These are phyloP conservation scores for Psilocybe cyanescens DNA, from an alignment of 768 basidiomycete species.

Conservation along the genomic window DNA sequence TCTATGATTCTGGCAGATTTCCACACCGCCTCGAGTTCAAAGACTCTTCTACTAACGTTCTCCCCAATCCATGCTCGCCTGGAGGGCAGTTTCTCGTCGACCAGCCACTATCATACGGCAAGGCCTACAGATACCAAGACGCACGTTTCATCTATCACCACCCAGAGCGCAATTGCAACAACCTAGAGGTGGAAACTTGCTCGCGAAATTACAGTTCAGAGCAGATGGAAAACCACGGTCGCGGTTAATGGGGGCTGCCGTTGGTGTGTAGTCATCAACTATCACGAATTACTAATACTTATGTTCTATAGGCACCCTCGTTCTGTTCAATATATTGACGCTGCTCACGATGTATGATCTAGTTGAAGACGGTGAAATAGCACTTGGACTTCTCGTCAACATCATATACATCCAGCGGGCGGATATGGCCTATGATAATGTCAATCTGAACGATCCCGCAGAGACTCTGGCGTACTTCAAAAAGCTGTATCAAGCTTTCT, in stretches of 20 bases:
- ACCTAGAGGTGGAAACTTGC: constrained; percentile 26
- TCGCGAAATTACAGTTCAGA: constrained; percentile 34
- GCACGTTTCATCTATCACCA: constrained; percentile 15
- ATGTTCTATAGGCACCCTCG: constrained; percentile 18
- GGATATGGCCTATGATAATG: constrained; percentile 28
- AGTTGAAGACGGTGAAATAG: constrained; percentile 31
- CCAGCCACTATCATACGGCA: constrained; percentile 24
- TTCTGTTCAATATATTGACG: constrained; percentile 21
- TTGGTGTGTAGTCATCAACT: constrained; percentile 26
- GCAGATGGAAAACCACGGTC: constrained; percentile 40
- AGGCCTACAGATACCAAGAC: constrained; percentile 17
- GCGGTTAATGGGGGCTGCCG: constrained; percentile 32
- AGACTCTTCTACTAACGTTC: constrained; percentile 5
- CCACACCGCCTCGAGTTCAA: too few species aligned
- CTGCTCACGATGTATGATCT: constrained; percentile 24
- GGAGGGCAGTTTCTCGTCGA: constrained; percentile 32
- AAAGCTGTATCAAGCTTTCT: constrained; percentile 27
- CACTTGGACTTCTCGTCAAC: constrained; percentile 29
- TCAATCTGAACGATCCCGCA: constrained; percentile 29
- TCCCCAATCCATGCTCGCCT: constrained; percentile 32
- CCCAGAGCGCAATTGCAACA: constrained; percentile 16
- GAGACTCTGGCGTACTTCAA: constrained; percentile 29
- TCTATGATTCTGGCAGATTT: too few species aligned
- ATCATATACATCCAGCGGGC: constrained; percentile 34
- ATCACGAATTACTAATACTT: not conserved